phyloP scores from a whole-genome alignment of 768 basidiomycete genomes.

The Panellus pusillus region DNA sequence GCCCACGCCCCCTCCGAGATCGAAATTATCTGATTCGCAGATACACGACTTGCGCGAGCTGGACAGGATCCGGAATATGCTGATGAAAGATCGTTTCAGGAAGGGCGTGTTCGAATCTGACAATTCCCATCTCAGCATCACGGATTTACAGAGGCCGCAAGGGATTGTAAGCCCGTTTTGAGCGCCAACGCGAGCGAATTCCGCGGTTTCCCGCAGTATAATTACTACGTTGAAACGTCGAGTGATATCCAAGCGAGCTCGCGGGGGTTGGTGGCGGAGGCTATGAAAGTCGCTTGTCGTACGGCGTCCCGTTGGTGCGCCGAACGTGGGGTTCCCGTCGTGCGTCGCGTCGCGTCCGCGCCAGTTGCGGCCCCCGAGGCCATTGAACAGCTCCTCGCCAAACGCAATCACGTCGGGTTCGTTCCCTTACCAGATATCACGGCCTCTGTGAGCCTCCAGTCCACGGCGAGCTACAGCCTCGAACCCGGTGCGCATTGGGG shows the following conservation, averaged over 20 bases:
- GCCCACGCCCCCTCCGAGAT: slow-evolving; percentile 1
- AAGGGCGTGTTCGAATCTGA: slow-evolving; percentile 25
- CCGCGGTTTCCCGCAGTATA: slow-evolving; percentile 52
- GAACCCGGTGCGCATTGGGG: slow-evolving; percentile 63
- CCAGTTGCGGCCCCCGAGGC: slow-evolving; percentile 32
- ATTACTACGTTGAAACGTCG: slow-evolving; percentile 41
- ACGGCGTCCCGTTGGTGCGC: slow-evolving; percentile 70
- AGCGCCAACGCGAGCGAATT: slow-evolving; percentile 36
- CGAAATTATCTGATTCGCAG: slow-evolving; percentile 4
- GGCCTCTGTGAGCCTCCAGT: slow-evolving; percentile 30
- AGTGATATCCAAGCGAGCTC: slow-evolving; percentile 38
- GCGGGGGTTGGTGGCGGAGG: slow-evolving; percentile 66
- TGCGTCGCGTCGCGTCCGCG: slow-evolving; percentile 54
- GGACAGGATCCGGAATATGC: not conserved
- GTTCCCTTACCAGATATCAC: slow-evolving; percentile 40
- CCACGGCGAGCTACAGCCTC: slow-evolving; percentile 45
- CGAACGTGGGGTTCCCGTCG: slow-evolving; percentile 58
- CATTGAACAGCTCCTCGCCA: slow-evolving; percentile 45
- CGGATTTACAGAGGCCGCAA: slow-evolving; percentile 28
- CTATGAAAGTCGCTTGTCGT: slow-evolving; percentile 79
- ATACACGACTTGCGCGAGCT: slow-evolving; percentile 6
- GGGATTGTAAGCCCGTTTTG: slow-evolving; percentile 31
- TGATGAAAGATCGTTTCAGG: slow-evolving; percentile 14
- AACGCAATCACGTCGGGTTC: slow-evolving; percentile 46
- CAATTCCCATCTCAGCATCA: slow-evolving; percentile 29